Percentiles rank a stretch among this genome's conserved stretches.
These are phyloP conservation scores for Pseudozyma thailandica DNA, from an alignment of 1,284 basidiomycete genomes.

Conservation along the genomic window DNA sequence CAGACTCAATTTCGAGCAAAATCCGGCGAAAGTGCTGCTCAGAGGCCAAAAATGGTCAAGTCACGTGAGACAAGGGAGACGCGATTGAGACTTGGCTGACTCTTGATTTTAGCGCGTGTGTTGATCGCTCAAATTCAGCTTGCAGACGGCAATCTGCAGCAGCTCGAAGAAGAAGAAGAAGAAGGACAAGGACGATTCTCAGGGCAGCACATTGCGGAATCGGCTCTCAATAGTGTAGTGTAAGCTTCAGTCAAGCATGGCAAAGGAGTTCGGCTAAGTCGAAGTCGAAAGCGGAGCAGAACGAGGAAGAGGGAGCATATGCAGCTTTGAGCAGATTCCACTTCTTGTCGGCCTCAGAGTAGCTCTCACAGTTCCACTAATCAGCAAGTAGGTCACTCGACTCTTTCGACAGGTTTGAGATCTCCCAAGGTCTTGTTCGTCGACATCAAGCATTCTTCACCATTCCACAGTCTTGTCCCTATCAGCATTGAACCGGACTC, in stretches of 20 bases:
- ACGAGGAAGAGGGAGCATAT: not conserved
- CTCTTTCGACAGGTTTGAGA: not conserved
- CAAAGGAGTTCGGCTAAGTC: too few species aligned
- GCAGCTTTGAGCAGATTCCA: not conserved
- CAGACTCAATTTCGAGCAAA: too few species aligned
- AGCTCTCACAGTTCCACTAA: not conserved
- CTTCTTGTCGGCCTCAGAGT: not conserved
- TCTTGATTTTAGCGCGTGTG: not conserved
- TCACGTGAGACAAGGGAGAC: not conserved
- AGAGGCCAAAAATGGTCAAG: not conserved
- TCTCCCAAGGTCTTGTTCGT: not conserved
- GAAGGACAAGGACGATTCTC: not conserved
- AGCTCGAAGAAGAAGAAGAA: too few species aligned
- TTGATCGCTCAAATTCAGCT: conserved; percentile 1
- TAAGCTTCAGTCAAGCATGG: too few species aligned
- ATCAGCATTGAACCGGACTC: not conserved
- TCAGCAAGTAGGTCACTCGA: not conserved
- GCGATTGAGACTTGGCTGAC: too few species aligned
- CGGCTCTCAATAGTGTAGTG: not conserved
- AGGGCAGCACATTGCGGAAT: not conserved
- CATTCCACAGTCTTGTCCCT: conserved; percentile 1
- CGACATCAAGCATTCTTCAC: not conserved
- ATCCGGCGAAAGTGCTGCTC: too few species aligned
- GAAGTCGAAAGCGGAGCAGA: not conserved
- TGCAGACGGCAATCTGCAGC: not conserved